Conservation (phyloP, 805 yeast genomes). For the Candida rishiriensis region DNA sequence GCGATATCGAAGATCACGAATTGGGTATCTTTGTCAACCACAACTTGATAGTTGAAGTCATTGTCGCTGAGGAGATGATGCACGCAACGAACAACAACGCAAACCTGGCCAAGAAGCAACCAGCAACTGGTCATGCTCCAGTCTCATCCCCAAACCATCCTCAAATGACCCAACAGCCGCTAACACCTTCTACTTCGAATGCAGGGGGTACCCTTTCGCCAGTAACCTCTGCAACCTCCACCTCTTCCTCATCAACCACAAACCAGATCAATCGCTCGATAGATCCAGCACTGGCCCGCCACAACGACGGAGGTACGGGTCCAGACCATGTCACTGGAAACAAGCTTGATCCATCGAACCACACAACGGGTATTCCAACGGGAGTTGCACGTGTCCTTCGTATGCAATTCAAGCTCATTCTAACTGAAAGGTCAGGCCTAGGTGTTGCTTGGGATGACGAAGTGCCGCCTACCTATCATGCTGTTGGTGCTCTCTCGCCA, state of each 20-base stretch:
- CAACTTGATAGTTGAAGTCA: conserved; percentile 74
- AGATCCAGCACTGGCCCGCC: conserved; percentile 2
- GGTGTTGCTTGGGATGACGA: conserved; percentile 99
- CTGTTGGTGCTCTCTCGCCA: conserved; percentile 78
- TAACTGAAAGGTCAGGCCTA: conserved; percentile 89
- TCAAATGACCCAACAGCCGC: conserved; percentile 13
- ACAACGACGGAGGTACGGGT: conserved; percentile 27
- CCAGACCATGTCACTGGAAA: conserved; percentile 28
- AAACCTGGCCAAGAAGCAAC: conserved; percentile 8
- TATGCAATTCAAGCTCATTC: conserved; percentile 83
- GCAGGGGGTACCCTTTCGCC: conserved; percentile 1
- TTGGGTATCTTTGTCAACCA: conserved; percentile 77
- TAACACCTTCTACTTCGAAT: conserved; percentile 3
- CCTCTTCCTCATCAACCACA: not conserved
- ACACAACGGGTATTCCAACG: conserved; percentile 66
- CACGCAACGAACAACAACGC: conserved; percentile 30
- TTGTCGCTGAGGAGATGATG: conserved; percentile 87
- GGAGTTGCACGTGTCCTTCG: conserved; percentile 93
- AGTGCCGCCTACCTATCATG: conserved; percentile 94
- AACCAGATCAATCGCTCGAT: not conserved
- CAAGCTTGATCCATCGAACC: conserved; percentile 24
- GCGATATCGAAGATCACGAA: conserved; percentile 80
- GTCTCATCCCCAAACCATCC: conserved; percentile 32
- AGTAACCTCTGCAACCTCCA: not conserved
- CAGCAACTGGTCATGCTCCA: conserved; percentile 36